Conservation (phyloP, 2,329 filamentous ascomycete genomes). For the Harringtonia lauricola region DNA sequence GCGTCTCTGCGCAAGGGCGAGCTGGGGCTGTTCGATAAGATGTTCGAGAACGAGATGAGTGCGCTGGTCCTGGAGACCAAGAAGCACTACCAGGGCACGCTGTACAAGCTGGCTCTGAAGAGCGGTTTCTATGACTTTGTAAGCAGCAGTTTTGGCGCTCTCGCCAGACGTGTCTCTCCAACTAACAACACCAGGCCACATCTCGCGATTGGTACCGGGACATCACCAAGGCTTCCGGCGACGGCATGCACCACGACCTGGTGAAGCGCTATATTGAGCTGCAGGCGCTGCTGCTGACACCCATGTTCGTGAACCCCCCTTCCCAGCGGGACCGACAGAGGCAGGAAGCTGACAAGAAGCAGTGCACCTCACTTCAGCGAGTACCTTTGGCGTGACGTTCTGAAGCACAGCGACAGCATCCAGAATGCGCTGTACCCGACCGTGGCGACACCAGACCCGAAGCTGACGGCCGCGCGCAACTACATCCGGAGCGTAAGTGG, state of each 20-base stretch:
- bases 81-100: slow-evolving; percentile 66
- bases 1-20: slow-evolving; percentile 51
- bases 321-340: not conserved
- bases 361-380: slow-evolving; percentile 83
- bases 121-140: slow-evolving; percentile 80
- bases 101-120: slow-evolving; percentile 82
- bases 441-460: slow-evolving; percentile 52
- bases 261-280: slow-evolving; percentile 74
- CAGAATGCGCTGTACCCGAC: slow-evolving; percentile 70
- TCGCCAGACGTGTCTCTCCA: not conserved
- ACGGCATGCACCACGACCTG: slow-evolving; percentile 79
- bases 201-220: slow-evolving; percentile 80
- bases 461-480: slow-evolving; percentile 65
- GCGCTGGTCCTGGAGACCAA: slow-evolving; percentile 66
- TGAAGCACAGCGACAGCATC: slow-evolving; percentile 45
- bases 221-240: slow-evolving; percentile 60
- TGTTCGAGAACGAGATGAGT: slow-evolving; percentile 94
- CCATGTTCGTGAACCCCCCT: slow-evolving; percentile 34
- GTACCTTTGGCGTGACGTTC: slow-evolving; percentile 85
- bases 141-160: slow-evolving; percentile 14
- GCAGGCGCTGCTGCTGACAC: slow-evolving; percentile 54
- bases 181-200: not conserved
- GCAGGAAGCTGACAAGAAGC: not conserved
- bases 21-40: slow-evolving; percentile 66
- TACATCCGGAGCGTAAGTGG: slow-evolving; percentile 52